A percentile compares a stretch with the other conserved stretches of the same genome.
Conservation (phyloP, 164 flowering plant genomes). For the Hamamelis virginiana region DNA sequence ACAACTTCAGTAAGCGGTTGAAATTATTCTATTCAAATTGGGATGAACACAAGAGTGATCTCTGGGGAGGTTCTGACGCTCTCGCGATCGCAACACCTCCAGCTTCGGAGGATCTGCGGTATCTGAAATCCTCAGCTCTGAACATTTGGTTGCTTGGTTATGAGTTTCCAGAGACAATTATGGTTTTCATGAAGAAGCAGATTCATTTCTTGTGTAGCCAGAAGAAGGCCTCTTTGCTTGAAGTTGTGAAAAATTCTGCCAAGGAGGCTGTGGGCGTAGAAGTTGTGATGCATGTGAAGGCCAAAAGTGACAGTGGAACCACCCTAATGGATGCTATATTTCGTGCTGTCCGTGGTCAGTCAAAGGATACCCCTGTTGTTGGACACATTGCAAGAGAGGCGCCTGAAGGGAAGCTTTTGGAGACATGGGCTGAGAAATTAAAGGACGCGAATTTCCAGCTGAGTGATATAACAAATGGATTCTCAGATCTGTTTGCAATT, state of each 20-base stretch:
- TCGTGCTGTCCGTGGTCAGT: slow-evolving; percentile 26
- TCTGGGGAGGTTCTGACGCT: slow-evolving; percentile 58
- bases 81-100: slow-evolving; percentile 76
- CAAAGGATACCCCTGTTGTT: slow-evolving; percentile 40
- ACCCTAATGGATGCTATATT: slow-evolving; percentile 45
- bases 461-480: slow-evolving; percentile 58
- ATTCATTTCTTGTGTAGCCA: slow-evolving; percentile 73
- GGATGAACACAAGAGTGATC: slow-evolving; percentile 39
- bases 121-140: slow-evolving; percentile 72
- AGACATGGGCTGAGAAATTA: slow-evolving; percentile 61
- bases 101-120: slow-evolving; percentile 66
- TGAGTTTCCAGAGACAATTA: slow-evolving; percentile 86
- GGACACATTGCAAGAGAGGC: slow-evolving; percentile 69
- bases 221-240: slow-evolving; percentile 71
- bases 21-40: slow-evolving; percentile 59
- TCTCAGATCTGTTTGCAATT: slow-evolving; percentile 66
- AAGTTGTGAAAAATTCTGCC: slow-evolving; percentile 49
- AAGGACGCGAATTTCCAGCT: slow-evolving; percentile 42
- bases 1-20: slow-evolving; percentile 36
- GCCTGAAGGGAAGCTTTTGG: slow-evolving; percentile 78
- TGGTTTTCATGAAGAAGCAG: slow-evolving; percentile 63
- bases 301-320: slow-evolving; percentile 59
- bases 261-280: slow-evolving; percentile 48
- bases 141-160: slow-evolving; percentile 77
- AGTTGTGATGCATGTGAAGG: slow-evolving; percentile 70